Evolutionary conservation across 2,329 filamentous ascomycete species (phyloP), one percentile per base, ranked within the genome.

Genomic region (Alternaria incomplexa): DNA sequence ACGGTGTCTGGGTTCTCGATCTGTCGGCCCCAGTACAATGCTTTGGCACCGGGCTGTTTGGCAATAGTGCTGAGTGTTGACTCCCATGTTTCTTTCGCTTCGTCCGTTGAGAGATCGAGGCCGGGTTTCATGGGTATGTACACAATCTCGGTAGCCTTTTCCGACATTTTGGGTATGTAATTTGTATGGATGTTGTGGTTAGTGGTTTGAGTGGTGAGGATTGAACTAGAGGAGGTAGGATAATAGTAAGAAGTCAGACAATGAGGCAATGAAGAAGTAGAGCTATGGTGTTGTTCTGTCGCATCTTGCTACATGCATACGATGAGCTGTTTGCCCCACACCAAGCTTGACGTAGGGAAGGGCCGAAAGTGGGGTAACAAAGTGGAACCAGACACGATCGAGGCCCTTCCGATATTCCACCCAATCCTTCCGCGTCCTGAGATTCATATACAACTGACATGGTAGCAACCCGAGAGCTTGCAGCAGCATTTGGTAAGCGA

Each of bases 1-100:
- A 81, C 60, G 3, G 71, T 62, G 6, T 77, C 70, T 20, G 78
- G 78, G 11, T 77, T 70, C 69, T 86, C 84, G 20, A 83, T 56
- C 65, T 76, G 68, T 1, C 55, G 67, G 28, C 83, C 83, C 67
- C 77, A 83, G 58, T 71, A 75, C 1, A 79, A 51, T 4, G 71
- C 57, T 50, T 76, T 75, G 59, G 71, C 75, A 10, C 84, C 83
- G n/a, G 75, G 63, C 23, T 81, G 77, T 20, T 67, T 61, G 13
- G 66, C 51, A 9, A 85, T 72, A 2, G 77, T 81, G 9, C 71
- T 65, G 12, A 81, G 67, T 8, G 72, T 70, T 11, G 74, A 69
- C 11, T 78, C 70, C 70, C 80, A 73, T 6, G 79, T 71, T 23
- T 60, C 56, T 30, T 76, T 73, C 10, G 71, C 66, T n/a, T 76